Evolutionary conservation across 352 stramenopile genomes (phyloP), one percentile per base, ranked within the genome.

Genomic region (Hyaloperonospora arabidopsidis): DNA sequence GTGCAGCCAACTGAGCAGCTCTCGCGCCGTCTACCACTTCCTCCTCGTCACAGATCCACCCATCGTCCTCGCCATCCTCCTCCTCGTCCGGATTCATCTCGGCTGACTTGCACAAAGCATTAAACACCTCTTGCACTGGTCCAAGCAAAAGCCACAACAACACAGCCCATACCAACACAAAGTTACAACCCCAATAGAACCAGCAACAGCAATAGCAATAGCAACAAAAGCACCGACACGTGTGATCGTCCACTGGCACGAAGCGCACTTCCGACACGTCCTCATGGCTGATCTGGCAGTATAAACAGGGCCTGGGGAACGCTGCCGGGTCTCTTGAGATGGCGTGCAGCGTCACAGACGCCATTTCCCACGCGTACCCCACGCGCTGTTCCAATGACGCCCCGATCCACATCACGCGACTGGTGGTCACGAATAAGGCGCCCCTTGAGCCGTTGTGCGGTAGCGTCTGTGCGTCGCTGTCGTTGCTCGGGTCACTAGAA

Each of bases 1-100:
- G 76, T 22, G 82, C 76, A 29, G 72, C 74, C 47, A 89, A 65
- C 43, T 81, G 57, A 8, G 72, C 74, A 29, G 75, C 78, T 44
- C 79, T 67, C 2, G 75, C 83, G n/a, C 79, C 80, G 41, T 78
- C 70, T 0, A 50, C 65, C 19, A 93, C 76, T 62, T 93, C 82
- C 32, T 90, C 72, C 49, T 83, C 76, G 63, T 93, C 74, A 61
- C 79, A 93, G 63, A 93, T 88, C 82, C 82, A 93, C 1, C 74
- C 77, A 35, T 82, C 79, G 38, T 72, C 79, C 41, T 70, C 74
- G 0, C 69, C 66, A 0, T 72, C 65, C 0, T 72, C 74, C 32
- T 72, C 68, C 17, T 87, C 77, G 52, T 90, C 79, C 5, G 82
- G 82, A 65, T 93, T 93, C 67, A 93, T 70, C 59, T 89, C 82